phyloP scores from a whole-genome alignment of 2,329 filamentous ascomycete genomes.

The Myriangium duriaei region DNA sequence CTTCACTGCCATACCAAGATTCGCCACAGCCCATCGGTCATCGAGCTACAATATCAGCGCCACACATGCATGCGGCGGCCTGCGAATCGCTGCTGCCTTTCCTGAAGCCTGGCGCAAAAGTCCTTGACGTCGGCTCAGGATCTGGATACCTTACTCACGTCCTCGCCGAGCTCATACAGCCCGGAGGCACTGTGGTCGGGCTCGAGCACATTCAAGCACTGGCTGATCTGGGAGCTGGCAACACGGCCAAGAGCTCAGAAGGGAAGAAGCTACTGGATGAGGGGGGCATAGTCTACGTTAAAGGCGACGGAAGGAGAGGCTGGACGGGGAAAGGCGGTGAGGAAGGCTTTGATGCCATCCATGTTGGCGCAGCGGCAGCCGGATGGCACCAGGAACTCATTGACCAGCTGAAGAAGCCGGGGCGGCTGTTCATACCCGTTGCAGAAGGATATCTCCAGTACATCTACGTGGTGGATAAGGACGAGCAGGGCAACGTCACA shows the following conservation, averaged over 20 bases:
- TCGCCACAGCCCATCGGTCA: slow-evolving; percentile 57
- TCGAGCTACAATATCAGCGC: slow-evolving; percentile 57
- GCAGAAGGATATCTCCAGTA: slow-evolving; percentile 45
- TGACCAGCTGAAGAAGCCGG: slow-evolving; percentile 66
- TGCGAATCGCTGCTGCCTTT: slow-evolving; percentile 49
- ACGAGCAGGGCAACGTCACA: slow-evolving; percentile 47
- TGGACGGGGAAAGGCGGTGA: slow-evolving; percentile 34
- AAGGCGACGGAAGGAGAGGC: slow-evolving; percentile 50
- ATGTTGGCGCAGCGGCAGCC: slow-evolving; percentile 78
- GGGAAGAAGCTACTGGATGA: slow-evolving; percentile 46
- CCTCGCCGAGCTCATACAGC: slow-evolving; percentile 61
- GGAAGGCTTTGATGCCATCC: slow-evolving; percentile 75
- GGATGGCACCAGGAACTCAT: slow-evolving; percentile 60
- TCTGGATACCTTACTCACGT: slow-evolving; percentile 74
- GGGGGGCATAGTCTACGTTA: slow-evolving; percentile 57
- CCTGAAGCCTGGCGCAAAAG: slow-evolving; percentile 38
- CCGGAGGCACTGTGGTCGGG: slow-evolving; percentile 32
- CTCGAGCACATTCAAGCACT: slow-evolving; percentile 38
- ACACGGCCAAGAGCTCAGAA: slow-evolving; percentile 31
- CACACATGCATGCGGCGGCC: slow-evolving; percentile 60
- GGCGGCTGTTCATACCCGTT: slow-evolving; percentile 69
- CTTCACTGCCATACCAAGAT: slow-evolving; percentile 58
- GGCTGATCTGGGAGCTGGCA: slow-evolving; percentile 28
- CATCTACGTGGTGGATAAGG: slow-evolving; percentile 65
- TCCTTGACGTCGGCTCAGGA: slow-evolving; percentile 38